Conservation (phyloP, 2,329 filamentous ascomycete genomes). For the Albophoma yamanashiensis region DNA sequence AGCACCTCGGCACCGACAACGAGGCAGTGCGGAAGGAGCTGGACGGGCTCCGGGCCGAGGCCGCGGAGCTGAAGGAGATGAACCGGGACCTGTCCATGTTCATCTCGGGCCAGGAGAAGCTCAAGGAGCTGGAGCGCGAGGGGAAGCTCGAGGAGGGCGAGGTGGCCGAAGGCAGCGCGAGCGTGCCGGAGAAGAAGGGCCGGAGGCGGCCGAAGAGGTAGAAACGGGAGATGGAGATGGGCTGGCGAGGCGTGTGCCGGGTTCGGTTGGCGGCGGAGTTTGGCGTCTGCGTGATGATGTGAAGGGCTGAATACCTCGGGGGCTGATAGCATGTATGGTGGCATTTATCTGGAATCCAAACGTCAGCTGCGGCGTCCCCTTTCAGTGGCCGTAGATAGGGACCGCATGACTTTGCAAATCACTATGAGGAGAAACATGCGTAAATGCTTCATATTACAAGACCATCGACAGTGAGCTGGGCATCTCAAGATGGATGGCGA, state of each 20-base stretch:
- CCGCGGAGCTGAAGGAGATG: slow-evolving; percentile 69
- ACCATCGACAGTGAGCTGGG: not conserved
- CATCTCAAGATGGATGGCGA: not conserved
- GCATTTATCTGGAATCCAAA: not conserved
- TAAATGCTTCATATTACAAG: not conserved
- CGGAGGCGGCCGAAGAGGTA: slow-evolving; percentile 35
- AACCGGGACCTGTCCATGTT: slow-evolving; percentile 83
- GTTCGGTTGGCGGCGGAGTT: not conserved
- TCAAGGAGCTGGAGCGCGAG: slow-evolving; percentile 58
- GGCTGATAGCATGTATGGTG: not conserved
- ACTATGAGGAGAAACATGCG: not conserved
- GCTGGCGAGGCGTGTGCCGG: not conserved
- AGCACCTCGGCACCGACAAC: slow-evolving; percentile 56
- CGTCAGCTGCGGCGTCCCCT: not conserved
- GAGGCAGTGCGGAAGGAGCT: slow-evolving; percentile 46
- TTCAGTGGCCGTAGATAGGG: not conserved
- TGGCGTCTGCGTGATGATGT: not conserved
- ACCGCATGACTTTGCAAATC: not conserved
- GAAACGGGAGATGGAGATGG: not conserved
- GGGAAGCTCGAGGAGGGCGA: slow-evolving; percentile 56
- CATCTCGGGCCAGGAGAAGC: slow-evolving; percentile 71
- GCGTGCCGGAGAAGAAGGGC: slow-evolving; percentile 49
- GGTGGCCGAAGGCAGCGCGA: slow-evolving; percentile 61
- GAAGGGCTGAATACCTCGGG: not conserved
- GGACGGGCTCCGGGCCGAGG: slow-evolving; percentile 47